Base-by-base conservation (phyloP, 495 filamentous ascomycete species). In the Aspergillus nidulans region DNA sequence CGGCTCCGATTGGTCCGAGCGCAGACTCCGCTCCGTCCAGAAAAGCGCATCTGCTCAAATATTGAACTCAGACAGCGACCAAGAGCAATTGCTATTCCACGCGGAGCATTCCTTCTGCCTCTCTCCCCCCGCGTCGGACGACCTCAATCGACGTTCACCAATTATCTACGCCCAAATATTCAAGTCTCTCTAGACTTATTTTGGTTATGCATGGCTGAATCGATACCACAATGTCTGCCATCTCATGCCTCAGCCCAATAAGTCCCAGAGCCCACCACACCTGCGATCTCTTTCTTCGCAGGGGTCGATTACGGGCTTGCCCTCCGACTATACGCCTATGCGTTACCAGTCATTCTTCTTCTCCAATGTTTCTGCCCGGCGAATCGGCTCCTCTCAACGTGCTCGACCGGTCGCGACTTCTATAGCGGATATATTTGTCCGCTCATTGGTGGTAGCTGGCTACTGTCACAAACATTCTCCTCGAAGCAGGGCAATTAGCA, bases 191-290 rank as follows among this genome's bases (percentile, higher is more conserved):
- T 43, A 57, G 58, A 49, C 48, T 20, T 57, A 44, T 47, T 58
- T 55, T 58, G 66, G 66, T 73, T 58, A 71, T 72, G 70, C 69
- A 69, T 61, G 65, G 73, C 57, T 74, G 58, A 72, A 42, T 62
- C 53, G 55, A 72, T 79, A 71, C 73, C 80, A 85, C 71, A 52
- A 88, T 88, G 85, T 75, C 69, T 71, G 74, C 63, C 69, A 59
- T 76, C 79, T 78, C 81, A 86, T 88, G 84, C 81, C 81, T 82
- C 68, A 74, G 69, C 67, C 78, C 73, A 73, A 71, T 74, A 74
- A 71, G 69, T 72, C 70, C 67, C 73, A 76, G 62, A 73, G 74
- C 70, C 75, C 78, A 63, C 71, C 74, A 66, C 76, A 73, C 69
- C 69, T 77, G 71, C 70, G 76, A 68, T 56, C 70, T 61, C 60